Percentiles rank a stretch among this genome's conserved stretches.
Conservation (phyloP, 192 early-diverging fungal species). For the Dissophora globulifera region DNA sequence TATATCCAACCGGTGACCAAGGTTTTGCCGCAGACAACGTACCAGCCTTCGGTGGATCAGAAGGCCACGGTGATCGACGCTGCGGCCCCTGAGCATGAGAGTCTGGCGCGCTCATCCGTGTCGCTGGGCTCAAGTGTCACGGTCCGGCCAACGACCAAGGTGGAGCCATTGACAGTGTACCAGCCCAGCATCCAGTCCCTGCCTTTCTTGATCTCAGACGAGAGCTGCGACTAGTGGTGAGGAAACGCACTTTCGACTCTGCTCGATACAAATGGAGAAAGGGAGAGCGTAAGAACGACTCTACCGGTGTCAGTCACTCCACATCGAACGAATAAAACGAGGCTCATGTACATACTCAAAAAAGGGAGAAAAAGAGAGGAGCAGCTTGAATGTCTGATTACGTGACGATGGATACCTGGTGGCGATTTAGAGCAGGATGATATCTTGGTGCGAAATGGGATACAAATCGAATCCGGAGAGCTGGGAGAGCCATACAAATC, state of each 20-base stretch:
- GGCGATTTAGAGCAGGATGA: too few relatives aligned
- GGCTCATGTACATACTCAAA: too few relatives aligned
- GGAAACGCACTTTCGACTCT: background rate
- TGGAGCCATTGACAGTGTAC: conserved; percentile 39
- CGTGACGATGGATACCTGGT: too few relatives aligned
- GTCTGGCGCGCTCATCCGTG: conserved; percentile 24
- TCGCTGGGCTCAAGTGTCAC: conserved; percentile 22
- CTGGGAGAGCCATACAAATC: too few relatives aligned
- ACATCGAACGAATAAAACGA: too few relatives aligned
- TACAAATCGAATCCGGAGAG: too few relatives aligned
- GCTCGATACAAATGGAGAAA: too few relatives aligned
- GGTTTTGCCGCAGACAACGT: conserved; percentile 20
- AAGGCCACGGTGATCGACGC: conserved; percentile 35
- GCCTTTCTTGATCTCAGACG: conserved; percentile 29
- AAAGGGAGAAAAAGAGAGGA: too few relatives aligned
- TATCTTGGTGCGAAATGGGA: too few relatives aligned
- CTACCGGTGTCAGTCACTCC: too few relatives aligned
- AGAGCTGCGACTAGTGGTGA: conserved; percentile 3
- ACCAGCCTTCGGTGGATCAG: conserved; percentile 33
- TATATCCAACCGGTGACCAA: conserved; percentile 29
- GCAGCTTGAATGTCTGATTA: too few relatives aligned
- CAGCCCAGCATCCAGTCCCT: conserved; percentile 25
- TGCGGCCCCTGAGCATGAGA: background rate
- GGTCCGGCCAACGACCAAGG: conserved; percentile 18
- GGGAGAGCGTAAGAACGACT: too few relatives aligned